Conservation (phyloP, 192 early-diverging fungal genomes). For the Coemansia reversa region DNA sequence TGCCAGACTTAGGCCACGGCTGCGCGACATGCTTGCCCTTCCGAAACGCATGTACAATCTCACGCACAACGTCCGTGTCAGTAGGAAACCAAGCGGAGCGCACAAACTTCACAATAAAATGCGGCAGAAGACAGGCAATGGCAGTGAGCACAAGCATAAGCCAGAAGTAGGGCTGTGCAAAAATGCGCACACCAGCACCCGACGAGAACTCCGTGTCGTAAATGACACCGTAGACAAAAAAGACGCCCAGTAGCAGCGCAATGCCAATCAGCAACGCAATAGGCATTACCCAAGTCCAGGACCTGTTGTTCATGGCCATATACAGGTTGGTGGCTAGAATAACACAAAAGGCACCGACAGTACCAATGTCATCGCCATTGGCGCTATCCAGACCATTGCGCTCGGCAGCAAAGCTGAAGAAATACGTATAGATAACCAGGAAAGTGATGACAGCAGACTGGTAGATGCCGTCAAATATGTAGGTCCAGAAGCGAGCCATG, state of each 20-base stretch:
- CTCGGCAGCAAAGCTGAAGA: constrained; percentile 53
- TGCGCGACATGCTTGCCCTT: constrained; percentile 8
- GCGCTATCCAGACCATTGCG: constrained; percentile 62
- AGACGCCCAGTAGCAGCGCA: constrained; percentile 54
- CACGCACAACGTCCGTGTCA: constrained; percentile 84
- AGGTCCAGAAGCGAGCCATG: constrained; percentile 70
- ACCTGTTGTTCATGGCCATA: constrained; percentile 69
- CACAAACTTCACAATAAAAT: constrained; percentile 65
- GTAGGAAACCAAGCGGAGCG: constrained; percentile 72
- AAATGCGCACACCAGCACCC: constrained; percentile 60
- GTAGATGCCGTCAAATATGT: constrained; percentile 67
- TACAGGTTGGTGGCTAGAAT: constrained; percentile 78
- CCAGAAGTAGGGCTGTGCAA: constrained; percentile 68
- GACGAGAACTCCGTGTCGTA: constrained; percentile 61
- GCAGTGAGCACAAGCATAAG: constrained; percentile 60
- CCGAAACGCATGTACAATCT: constrained; percentile 59
- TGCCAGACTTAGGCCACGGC: constrained; percentile 3
- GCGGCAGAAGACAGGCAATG: constrained; percentile 70
- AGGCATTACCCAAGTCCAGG: constrained; percentile 73
- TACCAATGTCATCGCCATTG: constrained; percentile 61
- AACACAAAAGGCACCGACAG: constrained; percentile 67
- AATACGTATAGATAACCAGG: constrained; percentile 61
- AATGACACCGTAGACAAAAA: constrained; percentile 61
- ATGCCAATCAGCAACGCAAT: constrained; percentile 47
- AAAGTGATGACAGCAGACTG: constrained; percentile 70